Percentiles rank a stretch among this genome's conserved stretches.
Evolutionary conservation across 306 rosid species (phyloP).

Genomic region (Malus orientalis): DNA sequence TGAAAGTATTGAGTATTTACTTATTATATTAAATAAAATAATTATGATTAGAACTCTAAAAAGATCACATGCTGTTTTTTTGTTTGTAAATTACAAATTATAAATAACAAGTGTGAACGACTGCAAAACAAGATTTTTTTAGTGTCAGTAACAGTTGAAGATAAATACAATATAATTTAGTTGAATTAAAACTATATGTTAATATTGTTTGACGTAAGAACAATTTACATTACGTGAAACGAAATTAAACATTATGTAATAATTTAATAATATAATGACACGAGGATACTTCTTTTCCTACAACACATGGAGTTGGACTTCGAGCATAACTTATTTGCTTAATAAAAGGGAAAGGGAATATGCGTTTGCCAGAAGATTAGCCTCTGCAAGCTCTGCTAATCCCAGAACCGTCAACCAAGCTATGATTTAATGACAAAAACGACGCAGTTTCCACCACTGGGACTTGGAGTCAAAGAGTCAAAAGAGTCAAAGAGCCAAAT

Average conservation of each 20-base stretch:
- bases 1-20: too few relatives aligned
- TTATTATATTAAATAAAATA: too few relatives aligned
- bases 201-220: too few relatives aligned
- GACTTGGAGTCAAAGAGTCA: neutral
- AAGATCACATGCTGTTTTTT: too few relatives aligned
- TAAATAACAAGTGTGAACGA: neutral
- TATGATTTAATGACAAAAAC: neutral
- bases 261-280: too few relatives aligned
- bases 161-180: too few relatives aligned
- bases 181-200: too few relatives aligned
- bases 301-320: neutral
- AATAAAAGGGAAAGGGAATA: neutral
- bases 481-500: neutral
- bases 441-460: neutral
- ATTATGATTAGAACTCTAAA: neutral
- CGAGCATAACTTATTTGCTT: neutral
- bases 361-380: neutral
- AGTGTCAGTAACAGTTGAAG: too few relatives aligned
- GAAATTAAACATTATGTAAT: fast-evolving
- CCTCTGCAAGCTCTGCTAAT: neutral
- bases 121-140: neutral
- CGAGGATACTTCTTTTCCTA: too few relatives aligned
- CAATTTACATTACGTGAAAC: too few relatives aligned
- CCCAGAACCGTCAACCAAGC: neutral
- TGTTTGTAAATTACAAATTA: too few relatives aligned